Evolutionary conservation across 805 yeast species (phyloP), one percentile per base, ranked within the genome.

Genomic region (Cyberlindnera amylophila): DNA sequence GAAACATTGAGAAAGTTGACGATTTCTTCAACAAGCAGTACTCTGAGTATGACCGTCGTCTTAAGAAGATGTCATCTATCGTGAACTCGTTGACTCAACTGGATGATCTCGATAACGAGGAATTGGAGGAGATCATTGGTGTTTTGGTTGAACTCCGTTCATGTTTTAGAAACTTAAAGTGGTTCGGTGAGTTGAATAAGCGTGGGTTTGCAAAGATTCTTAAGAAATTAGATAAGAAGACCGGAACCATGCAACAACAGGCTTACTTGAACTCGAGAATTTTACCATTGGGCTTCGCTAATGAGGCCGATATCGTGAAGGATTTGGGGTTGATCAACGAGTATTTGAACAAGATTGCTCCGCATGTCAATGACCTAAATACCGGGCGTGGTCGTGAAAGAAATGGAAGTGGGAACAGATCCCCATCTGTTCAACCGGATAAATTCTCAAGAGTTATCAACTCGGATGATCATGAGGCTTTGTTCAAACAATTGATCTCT

Each of bases 151-250:
- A 89, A 61, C 69, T 88, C 41, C 73, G 96, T 36, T 72, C 83
- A 14, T 79, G 79, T 45, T 77, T 85, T 47, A 72, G 96, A 44
- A 89, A 89, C 62, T 70, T 90, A 58, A 89, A 86, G 61, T 91
- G 97, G 96, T 90, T 77, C 61, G 95, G 95, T 18, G 97, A 91
- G 58, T 76, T 90, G 54, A 90, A 90, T 68, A 86, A 84, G 58
- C 79, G 95, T 47, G 98, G 96, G 0, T 86, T 89, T 53, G 75
- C 81, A 41, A 90, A 90, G 66, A 91, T 91, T 50, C 69, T 91
- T 57, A 90, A 90, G 66, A 90, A 90, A 57, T 71, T 90, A 53
- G 97, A 91, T 63, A 91, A 91, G 67, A 88, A 88, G 61, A 69
- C 76, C 21, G 84, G 85, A 6, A 76, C 85, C 0, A 61, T 63